Evolutionary conservation across 2,329 filamentous ascomycete species (phyloP), one percentile per base, ranked within the genome.

Genomic region (Coniochaeta pulveracea): DNA sequence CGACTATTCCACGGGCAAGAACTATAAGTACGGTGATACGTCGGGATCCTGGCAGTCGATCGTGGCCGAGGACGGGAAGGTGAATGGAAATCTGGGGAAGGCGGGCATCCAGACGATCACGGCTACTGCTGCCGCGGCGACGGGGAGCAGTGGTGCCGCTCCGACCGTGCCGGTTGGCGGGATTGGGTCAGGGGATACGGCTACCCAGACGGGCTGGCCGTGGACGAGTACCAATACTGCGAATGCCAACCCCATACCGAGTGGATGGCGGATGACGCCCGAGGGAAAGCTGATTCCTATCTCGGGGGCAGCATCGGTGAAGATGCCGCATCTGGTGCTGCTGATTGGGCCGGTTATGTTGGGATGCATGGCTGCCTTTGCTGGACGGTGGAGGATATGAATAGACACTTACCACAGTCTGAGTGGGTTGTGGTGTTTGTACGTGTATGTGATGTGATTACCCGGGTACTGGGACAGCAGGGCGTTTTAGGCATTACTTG

Each of bases 1-100:
- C 33, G 91, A 98, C 62, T 98, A 96, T 63, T 95, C 88, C 15
- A 95, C 88, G 2, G 91, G 91, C 34, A 79, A 71, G 12, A 64
- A 80, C 41, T 98, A 98, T 65, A 66, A 63, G 37, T 98, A 96
- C 61, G 72, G 72, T 43, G 83, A 91, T 53, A 72, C 68, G 23
- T 79, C 71, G 30, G 91, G 91, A 30, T 72, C 66, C 15, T 94
- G 85, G 84, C 51, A 73, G 43, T 89, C 83, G 31, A 96, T 98
- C 55, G 59, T 72, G 46, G 76, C 89, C 34, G 70, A 80, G n/a
- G 86, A 76, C 42, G 91, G 91, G 40, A 57, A 64, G 43, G 64
- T 96, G 54, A 85, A 85, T 54, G 74, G 72, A 19, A 81, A 74
- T 37, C 67, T 71, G 45, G 66, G 68, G 40, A 69, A 65, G 38